phyloP scores from a whole-genome alignment of 257 asterid species.

The Verbena officinalis region DNA sequence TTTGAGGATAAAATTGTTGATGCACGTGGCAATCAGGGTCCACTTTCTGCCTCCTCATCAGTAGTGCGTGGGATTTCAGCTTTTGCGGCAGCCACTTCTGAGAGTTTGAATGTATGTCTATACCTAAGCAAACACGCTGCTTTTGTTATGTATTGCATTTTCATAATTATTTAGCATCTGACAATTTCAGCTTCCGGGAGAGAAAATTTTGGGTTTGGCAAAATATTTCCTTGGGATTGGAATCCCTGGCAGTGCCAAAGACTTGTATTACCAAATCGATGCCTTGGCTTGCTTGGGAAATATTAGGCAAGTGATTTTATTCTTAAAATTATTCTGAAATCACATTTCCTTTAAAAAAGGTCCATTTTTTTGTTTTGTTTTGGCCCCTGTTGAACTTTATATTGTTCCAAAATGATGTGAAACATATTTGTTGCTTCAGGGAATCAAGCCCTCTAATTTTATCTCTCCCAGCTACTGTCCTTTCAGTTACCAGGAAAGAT shows the following conservation, averaged over 20 bases:
- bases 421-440: slow-evolving; percentile 38
- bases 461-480: slow-evolving; percentile 62
- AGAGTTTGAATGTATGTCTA: slow-evolving; percentile 50
- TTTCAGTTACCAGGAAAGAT: slow-evolving; percentile 56
- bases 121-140: background rate
- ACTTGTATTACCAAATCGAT: slow-evolving; percentile 62
- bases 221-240: slow-evolving; percentile 66
- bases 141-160: background rate
- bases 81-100: slow-evolving; percentile 50
- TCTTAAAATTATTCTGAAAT: slow-evolving; percentile 10
- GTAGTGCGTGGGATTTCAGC: slow-evolving; percentile 55
- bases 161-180: background rate
- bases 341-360: background rate
- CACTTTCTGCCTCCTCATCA: slow-evolving; percentile 62
- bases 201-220: slow-evolving; percentile 62
- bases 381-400: background rate
- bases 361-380: background rate
- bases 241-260: slow-evolving; percentile 63
- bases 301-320: slow-evolving; percentile 43
- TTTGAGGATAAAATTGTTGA: slow-evolving; percentile 65
- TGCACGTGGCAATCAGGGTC: slow-evolving; percentile 53
- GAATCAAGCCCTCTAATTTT: slow-evolving; percentile 61
- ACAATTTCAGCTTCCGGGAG: slow-evolving; percentile 65
- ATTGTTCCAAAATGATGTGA: slow-evolving; percentile 13
- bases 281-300: slow-evolving; percentile 59